phyloP scores from a whole-genome alignment of 305 asterid species.

The Fraxinus dipetala region DNA sequence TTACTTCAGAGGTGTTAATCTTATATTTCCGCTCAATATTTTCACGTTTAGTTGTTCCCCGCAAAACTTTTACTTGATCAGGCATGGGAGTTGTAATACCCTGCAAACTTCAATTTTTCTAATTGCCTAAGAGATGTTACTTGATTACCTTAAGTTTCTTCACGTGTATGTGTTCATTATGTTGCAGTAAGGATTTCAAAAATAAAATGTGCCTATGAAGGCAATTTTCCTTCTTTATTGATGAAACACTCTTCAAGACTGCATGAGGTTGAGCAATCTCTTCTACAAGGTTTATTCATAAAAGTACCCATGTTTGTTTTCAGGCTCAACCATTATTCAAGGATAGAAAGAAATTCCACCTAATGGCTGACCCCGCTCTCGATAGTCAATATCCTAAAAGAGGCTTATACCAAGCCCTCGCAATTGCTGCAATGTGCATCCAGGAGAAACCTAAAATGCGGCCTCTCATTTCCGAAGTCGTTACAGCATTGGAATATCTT shows the following conservation, averaged over 20 bases:
- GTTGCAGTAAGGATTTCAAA: background rate
- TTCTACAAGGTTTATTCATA: background rate
- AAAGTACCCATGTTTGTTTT: slow-evolving; percentile 12
- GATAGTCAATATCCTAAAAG: slow-evolving; percentile 60
- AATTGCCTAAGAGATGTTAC: background rate
- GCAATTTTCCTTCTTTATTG: background rate
- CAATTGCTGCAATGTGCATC: slow-evolving; percentile 87
- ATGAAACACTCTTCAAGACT: background rate
- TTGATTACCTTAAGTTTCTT: background rate
- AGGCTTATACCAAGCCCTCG: slow-evolving; percentile 79
- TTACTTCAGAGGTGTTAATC: background rate
- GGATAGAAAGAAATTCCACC: slow-evolving; percentile 64
- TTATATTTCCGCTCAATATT: background rate
- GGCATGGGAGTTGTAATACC: background rate
- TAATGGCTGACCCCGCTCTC: slow-evolving; percentile 75
- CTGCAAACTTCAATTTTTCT: background rate
- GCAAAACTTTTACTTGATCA: background rate
- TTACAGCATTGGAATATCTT: slow-evolving; percentile 64
- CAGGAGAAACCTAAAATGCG: slow-evolving; percentile 68
- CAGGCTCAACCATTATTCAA: slow-evolving; percentile 82
- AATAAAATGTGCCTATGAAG: background rate
- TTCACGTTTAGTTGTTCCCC: background rate
- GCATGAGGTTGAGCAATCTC: background rate
- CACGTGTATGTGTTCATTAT: background rate
- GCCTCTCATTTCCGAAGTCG: slow-evolving; percentile 66